These are phyloP conservation scores for Fusarium robinianum DNA, from an alignment of 2,329 filamentous ascomycete genomes.

Conservation along the genomic window DNA sequence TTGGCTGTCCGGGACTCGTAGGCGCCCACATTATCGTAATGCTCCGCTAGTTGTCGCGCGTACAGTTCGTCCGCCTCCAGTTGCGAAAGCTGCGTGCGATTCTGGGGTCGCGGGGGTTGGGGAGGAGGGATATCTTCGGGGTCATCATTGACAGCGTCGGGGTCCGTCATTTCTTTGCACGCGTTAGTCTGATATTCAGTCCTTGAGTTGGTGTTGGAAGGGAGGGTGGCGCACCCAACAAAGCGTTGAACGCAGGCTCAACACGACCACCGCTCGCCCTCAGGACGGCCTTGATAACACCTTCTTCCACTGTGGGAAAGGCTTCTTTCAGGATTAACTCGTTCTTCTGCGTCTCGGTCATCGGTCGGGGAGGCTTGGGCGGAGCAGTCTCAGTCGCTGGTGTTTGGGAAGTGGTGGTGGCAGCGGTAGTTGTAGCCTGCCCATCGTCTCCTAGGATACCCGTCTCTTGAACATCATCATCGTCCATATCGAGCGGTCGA, in stretches of 20 bases:
- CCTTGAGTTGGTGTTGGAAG: too few species aligned
- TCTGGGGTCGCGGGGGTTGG: slow-evolving; percentile 77
- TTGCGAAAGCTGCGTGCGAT: slow-evolving; percentile 70
- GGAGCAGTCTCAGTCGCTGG: slow-evolving; percentile 57
- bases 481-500: slow-evolving; percentile 68
- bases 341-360: slow-evolving; percentile 81
- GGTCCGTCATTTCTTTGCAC: slow-evolving; percentile 73
- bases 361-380: slow-evolving; percentile 82
- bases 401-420: slow-evolving; percentile 35
- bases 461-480: slow-evolving; percentile 70
- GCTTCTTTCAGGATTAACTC: slow-evolving; percentile 90
- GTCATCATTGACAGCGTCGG: slow-evolving; percentile 64
- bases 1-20: slow-evolving; percentile 62
- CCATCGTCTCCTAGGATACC: slow-evolving; percentile 53
- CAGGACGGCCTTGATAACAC: slow-evolving; percentile 86
- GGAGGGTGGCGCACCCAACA: slow-evolving; percentile 65
- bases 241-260: slow-evolving; percentile 92
- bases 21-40: slow-evolving; percentile 71
- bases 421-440: slow-evolving; percentile 31
- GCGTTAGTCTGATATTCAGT: slow-evolving; percentile 15
- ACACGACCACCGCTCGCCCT: slow-evolving; percentile 83
- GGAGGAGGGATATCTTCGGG: slow-evolving; percentile 66
- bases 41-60: slow-evolving; percentile 88
- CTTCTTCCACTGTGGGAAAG: slow-evolving; percentile 80
- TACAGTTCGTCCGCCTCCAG: slow-evolving; percentile 90